These are phyloP conservation scores for Microdochium trichocladiopsis DNA, from an alignment of 2,329 filamentous ascomycete genomes.

Conservation along the genomic window DNA sequence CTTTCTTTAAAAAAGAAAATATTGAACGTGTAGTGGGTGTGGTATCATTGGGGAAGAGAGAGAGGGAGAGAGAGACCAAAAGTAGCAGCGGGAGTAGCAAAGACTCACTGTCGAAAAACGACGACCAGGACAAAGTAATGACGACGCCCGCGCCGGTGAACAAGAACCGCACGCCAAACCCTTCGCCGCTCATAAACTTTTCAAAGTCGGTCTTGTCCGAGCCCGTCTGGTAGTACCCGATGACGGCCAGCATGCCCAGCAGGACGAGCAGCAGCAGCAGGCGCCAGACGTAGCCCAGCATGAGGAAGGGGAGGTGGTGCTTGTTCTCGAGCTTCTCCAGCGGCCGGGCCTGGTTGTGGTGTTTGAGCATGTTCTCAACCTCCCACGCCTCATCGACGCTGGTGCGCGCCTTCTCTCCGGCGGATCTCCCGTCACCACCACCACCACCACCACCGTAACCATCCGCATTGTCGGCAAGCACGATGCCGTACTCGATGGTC, in stretches of 20 bases:
- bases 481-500: conserved; percentile 18
- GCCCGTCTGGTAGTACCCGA: conserved; percentile 28
- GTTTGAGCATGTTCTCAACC: neutral
- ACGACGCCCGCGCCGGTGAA: conserved; percentile 30
- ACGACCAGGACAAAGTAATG: conserved; percentile 28
- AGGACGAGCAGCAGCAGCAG: conserved; percentile 16
- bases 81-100: too few species aligned
- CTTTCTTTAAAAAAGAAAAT: too few species aligned
- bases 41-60: too few species aligned
- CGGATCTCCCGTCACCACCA: neutral
- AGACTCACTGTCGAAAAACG: conserved; percentile 26
- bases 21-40: too few species aligned
- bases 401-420: neutral
- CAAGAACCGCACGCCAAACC: conserved; percentile 29
- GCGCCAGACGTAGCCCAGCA: conserved; percentile 16
- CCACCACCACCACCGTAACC: too few species aligned
- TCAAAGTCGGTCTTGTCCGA: conserved; percentile 27
- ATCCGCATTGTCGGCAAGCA: conserved; percentile 10
- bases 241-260: conserved; percentile 19
- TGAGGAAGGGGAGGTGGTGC: conserved; percentile 19
- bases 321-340: conserved; percentile 3
- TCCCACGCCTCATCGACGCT: neutral
- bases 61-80: neutral
- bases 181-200: conserved; percentile 30
- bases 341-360: neutral